A percentile compares a stretch with the other conserved stretches of the same genome.
phyloP scores from a whole-genome alignment of 768 basidiomycete genomes.

The Tulasnella calospora region DNA sequence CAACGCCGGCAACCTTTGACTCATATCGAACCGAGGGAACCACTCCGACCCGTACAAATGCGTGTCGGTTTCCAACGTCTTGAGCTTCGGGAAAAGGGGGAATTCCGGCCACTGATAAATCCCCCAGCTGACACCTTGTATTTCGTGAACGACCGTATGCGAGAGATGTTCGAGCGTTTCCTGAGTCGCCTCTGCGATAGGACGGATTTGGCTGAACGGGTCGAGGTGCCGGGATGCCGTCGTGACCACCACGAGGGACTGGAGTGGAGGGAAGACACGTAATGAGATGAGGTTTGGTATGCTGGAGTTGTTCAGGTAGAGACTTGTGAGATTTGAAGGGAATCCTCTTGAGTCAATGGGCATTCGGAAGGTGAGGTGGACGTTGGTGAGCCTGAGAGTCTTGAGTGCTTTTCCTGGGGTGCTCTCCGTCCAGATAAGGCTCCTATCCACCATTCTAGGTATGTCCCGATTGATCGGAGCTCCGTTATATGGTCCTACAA shows the following conservation, averaged over 20 bases:
- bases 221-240: background rate
- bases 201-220: conserved; percentile 20
- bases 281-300: conserved; percentile 18
- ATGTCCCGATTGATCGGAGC: background rate
- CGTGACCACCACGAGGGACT: conserved; percentile 14
- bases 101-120: conserved; percentile 11
- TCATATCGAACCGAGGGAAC: conserved; percentile 16
- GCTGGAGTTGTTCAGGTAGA: background rate
- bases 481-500: background rate
- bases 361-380: conserved; percentile 21
- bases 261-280: conserved; percentile 5
- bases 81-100: conserved; percentile 8
- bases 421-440: conserved; percentile 15
- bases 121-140: conserved; percentile 7
- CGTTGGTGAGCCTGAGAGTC: conserved; percentile 10
- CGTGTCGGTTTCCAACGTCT: conserved; percentile 13
- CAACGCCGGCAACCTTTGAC: conserved; percentile 1
- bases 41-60: conserved; percentile 8
- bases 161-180: conserved; percentile 14
- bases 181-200: background rate
- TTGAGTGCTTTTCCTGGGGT: background rate
- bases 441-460: conserved; percentile 19
- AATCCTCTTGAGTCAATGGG: conserved; percentile 3
- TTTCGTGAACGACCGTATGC: conserved; percentile 14
- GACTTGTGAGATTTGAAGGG: conserved; percentile 16